Base-by-base conservation (phyloP, 345 rosid genomes). In the Gossypium raimondii region DNA sequence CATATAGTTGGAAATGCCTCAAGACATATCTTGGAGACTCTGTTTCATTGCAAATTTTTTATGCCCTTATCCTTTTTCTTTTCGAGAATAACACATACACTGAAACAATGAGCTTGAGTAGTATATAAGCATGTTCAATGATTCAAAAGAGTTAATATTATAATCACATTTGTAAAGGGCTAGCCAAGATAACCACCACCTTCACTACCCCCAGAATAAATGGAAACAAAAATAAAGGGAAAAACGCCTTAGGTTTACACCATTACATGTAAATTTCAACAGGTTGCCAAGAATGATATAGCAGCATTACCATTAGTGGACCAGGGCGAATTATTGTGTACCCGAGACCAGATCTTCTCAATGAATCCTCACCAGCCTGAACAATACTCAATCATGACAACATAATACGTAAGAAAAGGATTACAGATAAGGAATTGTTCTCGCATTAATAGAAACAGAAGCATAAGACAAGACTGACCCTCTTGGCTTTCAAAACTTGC, bases 251-350 rank as follows among this genome's bases (percentile, higher is more conserved):
- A 27, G 34, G 14, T 50, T 51, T 29, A n/a, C 56, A 61, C 9
- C 53, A 73, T 47, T 25, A 14, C 20, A 38, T 27, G 16, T 50
- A 18, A 64, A 74, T 45, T 22, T 44, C 10, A 18, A 51, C 8
- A 41, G 44, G 22, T 53, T 24, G 12, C 53, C 22, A 43, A 75
- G 34, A 59, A 20, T 73, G 55, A 29, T 27, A 27, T 4, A 64
- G 17, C 8, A 66, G 24, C 13, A 74, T 59, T 81, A 92, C 98
- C 97, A 83, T 85, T 63, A 94, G 78, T 77, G 95, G 98, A 78
- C 98, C 98, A 2, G 98, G 98, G 73, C 96, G 96, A 81, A 94
- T 85, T 65, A 92, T 91, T 48, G 98, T 94, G 85, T 92, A 94
- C 64, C 98, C 97, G 59, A 94, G 97, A 22, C 99, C 99, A 22